These are phyloP conservation scores for Calcarisporium arbuscula DNA, from an alignment of 2,329 filamentous ascomycete genomes.

Conservation along the genomic window DNA sequence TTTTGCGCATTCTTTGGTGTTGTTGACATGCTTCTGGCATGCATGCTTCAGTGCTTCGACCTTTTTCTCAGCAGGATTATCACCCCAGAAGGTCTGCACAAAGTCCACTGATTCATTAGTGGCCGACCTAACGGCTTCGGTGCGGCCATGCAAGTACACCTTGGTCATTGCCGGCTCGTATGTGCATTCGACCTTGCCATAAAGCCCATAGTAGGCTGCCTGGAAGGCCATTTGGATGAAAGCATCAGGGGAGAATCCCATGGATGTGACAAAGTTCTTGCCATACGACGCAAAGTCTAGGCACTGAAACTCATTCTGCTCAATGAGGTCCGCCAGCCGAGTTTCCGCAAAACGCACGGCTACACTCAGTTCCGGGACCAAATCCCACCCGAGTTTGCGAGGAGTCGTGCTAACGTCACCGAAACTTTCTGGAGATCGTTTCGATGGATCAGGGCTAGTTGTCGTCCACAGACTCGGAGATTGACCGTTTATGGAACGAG, in stretches of 20 bases:
- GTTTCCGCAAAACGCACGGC: constrained; percentile 95
- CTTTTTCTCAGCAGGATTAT: constrained; percentile 76
- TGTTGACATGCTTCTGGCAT: constrained; percentile 72
- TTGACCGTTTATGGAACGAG: constrained; percentile 88
- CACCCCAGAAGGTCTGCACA: constrained; percentile 89
- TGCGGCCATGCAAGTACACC: constrained; percentile 83
- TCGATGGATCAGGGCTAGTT: constrained; percentile 83
- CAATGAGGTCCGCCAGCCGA: constrained; percentile 84
- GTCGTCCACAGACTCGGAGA: constrained; percentile 90
- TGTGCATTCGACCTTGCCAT: constrained; percentile 87
- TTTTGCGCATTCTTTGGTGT: constrained; percentile 80
- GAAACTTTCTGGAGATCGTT: constrained; percentile 84
- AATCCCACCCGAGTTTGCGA: constrained; percentile 96
- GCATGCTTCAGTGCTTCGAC: constrained; percentile 79
- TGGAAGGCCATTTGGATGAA: constrained; percentile 99
- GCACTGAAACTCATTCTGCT: constrained; percentile 93
- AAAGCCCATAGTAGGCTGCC: constrained; percentile 94
- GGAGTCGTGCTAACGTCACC: constrained; percentile 90
- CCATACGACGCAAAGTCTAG: constrained; percentile 85
- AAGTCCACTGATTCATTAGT: constrained; percentile 81
- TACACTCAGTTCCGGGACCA: constrained; percentile 84
- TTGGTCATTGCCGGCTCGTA: constrained; percentile 99
- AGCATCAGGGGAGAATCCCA: constrained; percentile 94
- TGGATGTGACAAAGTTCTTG: constrained; percentile 95
- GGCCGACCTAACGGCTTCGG: constrained; percentile 85